A percentile compares a stretch with the other conserved stretches of the same genome.
phyloP scores from a whole-genome alignment of 257 asterid genomes.

The Gentiana dahurica region DNA sequence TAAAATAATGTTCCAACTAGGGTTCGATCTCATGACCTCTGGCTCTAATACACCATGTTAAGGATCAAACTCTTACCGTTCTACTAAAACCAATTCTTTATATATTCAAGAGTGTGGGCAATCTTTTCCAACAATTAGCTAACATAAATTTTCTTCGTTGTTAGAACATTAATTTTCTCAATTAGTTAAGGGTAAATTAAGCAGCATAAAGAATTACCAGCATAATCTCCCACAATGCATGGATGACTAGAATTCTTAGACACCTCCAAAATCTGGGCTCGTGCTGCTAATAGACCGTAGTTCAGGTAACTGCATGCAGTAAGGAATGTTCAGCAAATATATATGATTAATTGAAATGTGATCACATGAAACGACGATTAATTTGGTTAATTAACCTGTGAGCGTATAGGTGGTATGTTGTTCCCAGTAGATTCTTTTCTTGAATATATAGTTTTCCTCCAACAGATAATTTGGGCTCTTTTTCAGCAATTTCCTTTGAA shows the following conservation, averaged over 20 bases:
- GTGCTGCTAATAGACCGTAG: slow-evolving; percentile 40
- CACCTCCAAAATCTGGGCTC: slow-evolving; percentile 32
- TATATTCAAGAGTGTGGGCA: no score
- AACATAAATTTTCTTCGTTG: background rate
- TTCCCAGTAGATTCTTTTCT: slow-evolving; percentile 13
- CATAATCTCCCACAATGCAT: slow-evolving; percentile 32
- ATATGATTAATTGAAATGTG: background rate
- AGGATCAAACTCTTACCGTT: no score
- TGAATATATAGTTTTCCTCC: slow-evolving; percentile 26
- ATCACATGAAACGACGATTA: no score
- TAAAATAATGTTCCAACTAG: no score
- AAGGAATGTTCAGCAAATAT: background rate
- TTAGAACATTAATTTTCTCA: background rate
- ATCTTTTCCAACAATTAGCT: background rate
- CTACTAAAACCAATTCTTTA: no score
- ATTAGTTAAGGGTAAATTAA: background rate
- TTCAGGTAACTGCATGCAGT: slow-evolving; percentile 30
- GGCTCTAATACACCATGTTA: no score
- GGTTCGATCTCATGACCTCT: no score
- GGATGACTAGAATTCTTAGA: slow-evolving; percentile 30
- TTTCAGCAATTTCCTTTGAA: slow-evolving; percentile 19
- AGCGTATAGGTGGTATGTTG: slow-evolving; percentile 32
- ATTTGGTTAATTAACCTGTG: slow-evolving; percentile 30
- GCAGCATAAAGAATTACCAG: slow-evolving; percentile 12
- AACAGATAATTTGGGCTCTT: background rate